Conservation (phyloP, 192 early-diverging fungal species). For the Coemansia sp. region DNA sequence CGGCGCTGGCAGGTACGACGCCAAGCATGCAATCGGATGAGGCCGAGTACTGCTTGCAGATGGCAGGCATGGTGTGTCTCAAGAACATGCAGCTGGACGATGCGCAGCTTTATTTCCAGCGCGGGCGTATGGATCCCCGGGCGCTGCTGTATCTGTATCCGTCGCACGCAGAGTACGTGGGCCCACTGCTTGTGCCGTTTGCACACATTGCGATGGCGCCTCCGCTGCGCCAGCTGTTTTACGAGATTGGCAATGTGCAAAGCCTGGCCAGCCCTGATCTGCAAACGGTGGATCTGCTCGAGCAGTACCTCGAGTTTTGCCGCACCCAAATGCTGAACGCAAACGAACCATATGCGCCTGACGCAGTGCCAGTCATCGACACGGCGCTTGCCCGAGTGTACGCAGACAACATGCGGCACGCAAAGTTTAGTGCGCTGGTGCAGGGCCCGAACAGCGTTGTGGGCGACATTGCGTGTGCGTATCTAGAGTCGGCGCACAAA, state of each 20-base stretch:
- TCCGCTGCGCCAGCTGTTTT: constrained; percentile 21
- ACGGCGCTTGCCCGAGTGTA: constrained; percentile 42
- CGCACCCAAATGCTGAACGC: constrained; percentile 11
- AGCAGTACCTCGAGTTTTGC: constrained; percentile 39
- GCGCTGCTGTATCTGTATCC: constrained; percentile 43
- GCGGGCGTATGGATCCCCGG: constrained; percentile 40
- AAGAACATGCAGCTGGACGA: constrained; percentile 41
- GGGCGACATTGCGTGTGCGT: constrained; percentile 26
- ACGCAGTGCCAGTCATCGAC: constrained; percentile 36
- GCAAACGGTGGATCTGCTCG: constrained; percentile 35
- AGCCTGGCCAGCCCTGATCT: constrained; percentile 20
- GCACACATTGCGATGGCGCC: constrained; percentile 35
- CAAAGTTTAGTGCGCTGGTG: constrained; percentile 20
- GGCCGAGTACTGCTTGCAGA: constrained; percentile 36
- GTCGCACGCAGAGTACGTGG: constrained; percentile 25
- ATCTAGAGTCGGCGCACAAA: constrained; percentile 12
- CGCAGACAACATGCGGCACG: constrained; percentile 16
- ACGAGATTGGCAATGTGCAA: constrained; percentile 24
- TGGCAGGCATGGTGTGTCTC: constrained; percentile 34
- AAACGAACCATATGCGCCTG: constrained; percentile 18
- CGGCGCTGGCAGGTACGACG: constrained; percentile 10
- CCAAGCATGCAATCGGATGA: constrained; percentile 12
- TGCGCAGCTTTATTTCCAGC: constrained; percentile 35
- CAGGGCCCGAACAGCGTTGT: constrained; percentile 12
- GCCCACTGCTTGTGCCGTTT: constrained; percentile 36